A percentile compares a stretch with the other conserved stretches of the same genome.
These are phyloP conservation scores for Ceratocystis colombiana DNA, from an alignment of 2,329 filamentous ascomycete genomes.

Conservation along the genomic window DNA sequence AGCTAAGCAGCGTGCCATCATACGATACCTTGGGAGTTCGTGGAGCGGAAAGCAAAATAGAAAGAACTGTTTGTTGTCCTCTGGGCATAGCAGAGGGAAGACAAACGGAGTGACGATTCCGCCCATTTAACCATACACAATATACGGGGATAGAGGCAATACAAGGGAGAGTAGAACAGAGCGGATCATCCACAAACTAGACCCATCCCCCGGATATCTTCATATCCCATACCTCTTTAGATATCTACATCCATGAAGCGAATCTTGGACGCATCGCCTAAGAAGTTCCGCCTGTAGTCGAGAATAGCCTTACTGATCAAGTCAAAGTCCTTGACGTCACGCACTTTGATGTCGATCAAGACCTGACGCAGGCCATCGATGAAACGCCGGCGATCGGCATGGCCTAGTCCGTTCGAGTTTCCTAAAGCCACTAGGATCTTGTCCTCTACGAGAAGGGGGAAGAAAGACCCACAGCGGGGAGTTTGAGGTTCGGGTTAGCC, in stretches of 20 bases:
- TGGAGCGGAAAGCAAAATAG: no score
- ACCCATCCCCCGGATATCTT: no score
- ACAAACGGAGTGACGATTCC: no score
- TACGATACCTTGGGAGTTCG: no score
- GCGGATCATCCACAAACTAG: neutral
- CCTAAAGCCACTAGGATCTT: constrained; percentile 64
- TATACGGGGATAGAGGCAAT: no score
- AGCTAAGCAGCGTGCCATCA: no score
- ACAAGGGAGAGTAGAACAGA: no score
- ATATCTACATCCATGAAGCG: constrained; percentile 26
- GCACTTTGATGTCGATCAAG: constrained; percentile 49
- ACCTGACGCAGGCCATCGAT: constrained; percentile 52
- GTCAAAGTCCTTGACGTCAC: constrained; percentile 55
- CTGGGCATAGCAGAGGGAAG: no score
- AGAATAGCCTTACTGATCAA: constrained; percentile 57
- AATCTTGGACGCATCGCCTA: constrained; percentile 54
- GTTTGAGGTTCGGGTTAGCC: constrained; percentile 12
- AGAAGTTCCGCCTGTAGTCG: constrained; percentile 54
- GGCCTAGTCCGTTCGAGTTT: constrained; percentile 52
- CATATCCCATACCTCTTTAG: constrained; percentile 2
- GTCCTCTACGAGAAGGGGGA: constrained; percentile 45
- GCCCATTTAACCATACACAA: no score
- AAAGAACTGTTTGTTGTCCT: no score
- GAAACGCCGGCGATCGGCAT: constrained; percentile 52
- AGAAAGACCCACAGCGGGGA: constrained; percentile 4